phyloP scores from a whole-genome alignment of 305 asterid species.

The Lippia alba region DNA sequence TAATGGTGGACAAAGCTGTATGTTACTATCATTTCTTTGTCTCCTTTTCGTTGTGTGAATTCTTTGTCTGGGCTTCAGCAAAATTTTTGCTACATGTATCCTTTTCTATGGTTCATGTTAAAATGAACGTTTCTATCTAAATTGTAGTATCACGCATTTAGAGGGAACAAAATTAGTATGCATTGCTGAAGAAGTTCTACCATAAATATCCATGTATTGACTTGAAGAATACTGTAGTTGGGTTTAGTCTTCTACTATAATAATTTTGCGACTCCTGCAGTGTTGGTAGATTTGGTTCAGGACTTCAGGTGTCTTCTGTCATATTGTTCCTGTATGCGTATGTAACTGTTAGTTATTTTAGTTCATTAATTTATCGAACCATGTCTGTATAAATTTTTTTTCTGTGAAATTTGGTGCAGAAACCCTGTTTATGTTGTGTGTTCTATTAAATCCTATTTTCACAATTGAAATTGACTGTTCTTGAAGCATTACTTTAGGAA shows the following conservation, averaged over 20 bases:
- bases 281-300: conserved; percentile 6
- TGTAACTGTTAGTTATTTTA: background rate
- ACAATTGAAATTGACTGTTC: conserved; percentile 19
- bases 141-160: background rate
- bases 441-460: conserved; percentile 12
- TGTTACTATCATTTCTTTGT: conserved; percentile 16
- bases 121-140: conserved; percentile 1
- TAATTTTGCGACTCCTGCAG: conserved; percentile 1
- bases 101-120: conserved; percentile 1
- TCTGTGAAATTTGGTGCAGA: background rate
- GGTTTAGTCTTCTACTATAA: background rate
- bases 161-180: background rate
- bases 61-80: background rate
- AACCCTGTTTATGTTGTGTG: background rate
- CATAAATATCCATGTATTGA: conserved; percentile 7
- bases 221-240: conserved; percentile 8
- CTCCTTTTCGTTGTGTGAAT: background rate
- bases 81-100: background rate
- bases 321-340: conserved; percentile 8
- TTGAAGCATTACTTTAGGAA: conserved; percentile 7
- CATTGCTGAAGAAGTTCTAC: conserved; percentile 11
- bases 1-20: conserved; percentile 7
- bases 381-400: background rate
- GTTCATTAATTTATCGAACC: background rate
- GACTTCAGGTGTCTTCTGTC: background rate